Base-by-base conservation (phyloP, 176 grass and related monocot species). In the Alloteropsis semialata region DNA sequence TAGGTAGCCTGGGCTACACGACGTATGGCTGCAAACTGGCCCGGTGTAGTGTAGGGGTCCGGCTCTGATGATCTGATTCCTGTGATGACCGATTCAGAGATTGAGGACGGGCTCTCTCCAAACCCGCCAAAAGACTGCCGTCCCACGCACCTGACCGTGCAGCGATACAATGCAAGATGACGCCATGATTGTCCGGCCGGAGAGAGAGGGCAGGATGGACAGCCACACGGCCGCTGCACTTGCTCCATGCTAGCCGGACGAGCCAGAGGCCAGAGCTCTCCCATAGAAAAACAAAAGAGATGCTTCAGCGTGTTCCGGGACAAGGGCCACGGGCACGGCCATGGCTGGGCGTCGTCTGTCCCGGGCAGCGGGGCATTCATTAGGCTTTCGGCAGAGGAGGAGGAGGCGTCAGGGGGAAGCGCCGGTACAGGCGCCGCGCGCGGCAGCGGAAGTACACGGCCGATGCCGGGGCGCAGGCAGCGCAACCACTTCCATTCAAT, bases 401-500 rank as follows among this genome's bases (percentile, higher is more conserved):
- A 69, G 42, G 51, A 85, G 61, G n/a, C n/a, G n/a, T n/a, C n/a
- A n/a, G 65, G 28, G 72, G 71, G 55, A 27, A 58, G 65, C 30
- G 79, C 65, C 71, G 77, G 72, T 77, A 71, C 78, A 77, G 74
- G 65, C 73, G 71, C 49, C 81, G 76, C 61, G 82, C 69, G 13
- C n/a, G 66, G 87, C 76, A 75, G 82, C 76, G 50, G 57, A 66
- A 49, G 66, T 84, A 73, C 54, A 65, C 56, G 69, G 29, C 81
- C 43, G 15, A 39, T 53, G 29, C 75, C 24, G 50, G 49, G 29
- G 16, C 39, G 3, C 43, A 30, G 21, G 39, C 55, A 51, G 68
- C 36, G 46, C 74, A 86, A 81, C 85, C 37, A 81, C 76, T 78
- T 37, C 30, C 84, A 83, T 83, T 90, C 67, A 83, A 90, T 76